Base-by-base conservation (phyloP, 2,329 filamentous ascomycete species). In the Tolypocladium paradoxum region DNA sequence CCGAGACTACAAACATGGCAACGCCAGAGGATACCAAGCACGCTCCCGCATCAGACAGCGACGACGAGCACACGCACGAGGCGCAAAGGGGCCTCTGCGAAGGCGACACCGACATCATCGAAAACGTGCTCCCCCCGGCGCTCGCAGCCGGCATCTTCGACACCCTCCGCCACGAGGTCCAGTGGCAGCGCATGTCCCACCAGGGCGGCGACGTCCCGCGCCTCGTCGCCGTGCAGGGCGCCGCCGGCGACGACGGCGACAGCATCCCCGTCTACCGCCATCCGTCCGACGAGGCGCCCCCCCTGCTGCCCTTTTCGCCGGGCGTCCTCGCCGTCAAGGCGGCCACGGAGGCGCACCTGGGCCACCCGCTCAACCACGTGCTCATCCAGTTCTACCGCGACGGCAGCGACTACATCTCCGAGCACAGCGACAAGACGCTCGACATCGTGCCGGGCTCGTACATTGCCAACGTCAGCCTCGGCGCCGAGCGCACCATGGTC, bases 401-500 rank as follows among this genome's bases (percentile, higher is more conserved):
- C 60, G 89, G 92, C 3, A 83, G 82, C 48, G 93, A 99, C 69
- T 90, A 90, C 65, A 99, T 99, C 57, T 93, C 89, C 0, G 93
- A 99, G 65, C 93, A 99, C 65, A 95, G 90, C 38, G 93, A 99
- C 67, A 99, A 99, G 71, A 96, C 92, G 0, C 75, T 99, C 27
- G 93, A 99, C 66, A 93, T 99, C 53, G 84, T 83, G 14, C 82
- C 79, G 29, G 83, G 78, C 5, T 93, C 88, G 27, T 91, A 78
- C 55, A 95, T 99, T 59, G 90, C 91, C 58, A 99, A 97, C 64
- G 83, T 96, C 49, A 96, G 90, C 59, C 78, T 97, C n/a, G 93
- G 93, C 1, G 91, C 92, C 0, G 85, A 95, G 70, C 79, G 93
- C 51, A 91, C 84, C 2, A 96, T 97, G 91, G 79, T 88, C 0